These are phyloP conservation scores for Auxenochlorella pyrenoidosa DNA, from an alignment of 139 green algal species.

Conservation along the genomic window DNA sequence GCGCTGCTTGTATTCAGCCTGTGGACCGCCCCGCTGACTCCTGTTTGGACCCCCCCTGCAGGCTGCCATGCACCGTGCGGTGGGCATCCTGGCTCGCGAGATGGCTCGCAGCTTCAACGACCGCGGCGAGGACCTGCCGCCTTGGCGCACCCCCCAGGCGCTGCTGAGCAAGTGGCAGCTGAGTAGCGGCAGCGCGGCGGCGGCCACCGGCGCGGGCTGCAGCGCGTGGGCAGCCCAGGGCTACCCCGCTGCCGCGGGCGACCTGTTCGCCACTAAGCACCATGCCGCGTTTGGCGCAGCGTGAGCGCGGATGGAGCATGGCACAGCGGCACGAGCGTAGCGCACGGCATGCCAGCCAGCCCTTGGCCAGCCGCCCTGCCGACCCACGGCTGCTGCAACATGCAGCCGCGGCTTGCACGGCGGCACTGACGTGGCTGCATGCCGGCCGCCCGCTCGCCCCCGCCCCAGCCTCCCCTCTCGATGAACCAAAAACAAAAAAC, in stretches of 20 bases:
- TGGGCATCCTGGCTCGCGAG: conserved; percentile 30
- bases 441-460: background rate
- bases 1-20: too few relatives aligned
- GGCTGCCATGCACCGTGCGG: conserved; percentile 13
- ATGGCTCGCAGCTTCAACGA: conserved; percentile 26
- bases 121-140: conserved; percentile 22
- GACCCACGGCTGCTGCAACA: background rate
- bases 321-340: background rate
- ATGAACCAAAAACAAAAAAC: background rate
- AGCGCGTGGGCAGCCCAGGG: background rate
- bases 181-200: background rate
- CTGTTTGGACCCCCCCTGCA: background rate
- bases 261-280: conserved; percentile 6
- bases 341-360: background rate
- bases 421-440: background rate
- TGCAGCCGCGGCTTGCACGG: background rate
- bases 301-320: background rate
- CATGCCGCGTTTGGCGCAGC: background rate
- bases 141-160: conserved; percentile 28
- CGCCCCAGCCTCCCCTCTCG: background rate
- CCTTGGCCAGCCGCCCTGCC: too few relatives aligned
- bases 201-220: background rate
- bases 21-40: background rate
- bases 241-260: background rate
- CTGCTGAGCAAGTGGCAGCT: conserved; percentile 38